Base-by-base conservation (phyloP, 2,329 filamentous ascomycete genomes). In the Sarocladium oryzae region DNA sequence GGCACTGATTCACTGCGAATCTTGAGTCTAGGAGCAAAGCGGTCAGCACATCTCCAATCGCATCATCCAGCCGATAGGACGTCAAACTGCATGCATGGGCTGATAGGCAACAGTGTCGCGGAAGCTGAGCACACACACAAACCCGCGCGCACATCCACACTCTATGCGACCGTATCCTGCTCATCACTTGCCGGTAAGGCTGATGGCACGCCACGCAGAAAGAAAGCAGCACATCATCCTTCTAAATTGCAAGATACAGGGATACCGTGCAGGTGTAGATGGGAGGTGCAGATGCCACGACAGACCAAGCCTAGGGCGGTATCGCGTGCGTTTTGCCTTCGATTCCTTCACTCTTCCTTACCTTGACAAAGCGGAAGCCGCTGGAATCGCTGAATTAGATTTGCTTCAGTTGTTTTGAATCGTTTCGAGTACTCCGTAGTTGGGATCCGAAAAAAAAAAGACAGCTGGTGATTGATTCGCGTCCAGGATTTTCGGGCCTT, bases 111-210 rank as follows among this genome's bases (percentile, higher is more conserved):
- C 36, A 40, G 13, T 16, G 4, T 21, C 28, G 28, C n/a, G n/a
- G n/a, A n/a, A n/a, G n/a, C n/a, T n/a, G n/a, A n/a, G n/a, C n/a
- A n/a, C n/a, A n/a, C n/a, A n/a, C n/a, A n/a, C n/a, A n/a, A n/a
- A n/a, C 18, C 7, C 10, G 36, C 21, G 7, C 7, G 16, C 18
- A 40, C 36, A 40, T 16, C 7, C 36, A 21, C 10, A 36, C 7
- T n/a, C 33, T 36, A 9, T 6, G 7, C 21, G 8, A 16, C 4
- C 23, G n/a, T 11, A 23, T 28, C 21, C 26, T 9, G 40, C 40
- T 28, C 23, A 43, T 28, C 40, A 43, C 26, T n/a, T 43, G 40
- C 21, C 23, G 21, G 23, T 43, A 43, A 43, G 40, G 40, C 40
- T 43, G 40, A 43, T 43, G 23, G 21, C 5, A 15, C 23, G 40